Conservation (phyloP, 2,329 filamentous ascomycete species). For the Epichloe festucae region DNA sequence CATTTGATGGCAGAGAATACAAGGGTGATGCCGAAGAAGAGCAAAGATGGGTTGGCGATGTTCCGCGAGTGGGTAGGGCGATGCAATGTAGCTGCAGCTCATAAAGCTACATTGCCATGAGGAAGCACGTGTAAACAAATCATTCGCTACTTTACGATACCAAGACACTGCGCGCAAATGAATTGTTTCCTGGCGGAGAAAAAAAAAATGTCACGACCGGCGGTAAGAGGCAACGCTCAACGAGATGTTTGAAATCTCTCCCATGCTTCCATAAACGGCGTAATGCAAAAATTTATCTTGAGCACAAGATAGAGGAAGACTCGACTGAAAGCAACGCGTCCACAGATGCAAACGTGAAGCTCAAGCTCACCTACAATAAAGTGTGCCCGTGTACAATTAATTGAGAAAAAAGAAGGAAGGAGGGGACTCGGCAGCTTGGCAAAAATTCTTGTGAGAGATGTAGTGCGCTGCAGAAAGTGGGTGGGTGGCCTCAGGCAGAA, state of each 20-base stretch:
- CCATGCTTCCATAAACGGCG: slow-evolving; percentile 62
- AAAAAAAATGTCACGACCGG: slow-evolving; percentile 48
- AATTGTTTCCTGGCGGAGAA: too few relatives aligned
- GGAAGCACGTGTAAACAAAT: background rate
- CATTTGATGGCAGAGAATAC: slow-evolving; percentile 35
- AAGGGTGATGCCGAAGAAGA: slow-evolving; percentile 59
- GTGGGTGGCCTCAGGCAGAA: slow-evolving; percentile 4
- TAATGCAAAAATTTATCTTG: slow-evolving; percentile 38
- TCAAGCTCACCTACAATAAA: slow-evolving; percentile 63
- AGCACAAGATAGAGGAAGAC: slow-evolving; percentile 63
- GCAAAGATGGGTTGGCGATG: slow-evolving; percentile 71
- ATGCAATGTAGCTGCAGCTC: slow-evolving; percentile 97
- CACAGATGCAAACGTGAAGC: slow-evolving; percentile 24
- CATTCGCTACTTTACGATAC: background rate
- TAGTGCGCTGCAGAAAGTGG: slow-evolving; percentile 2
- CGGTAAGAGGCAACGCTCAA: slow-evolving; percentile 59
- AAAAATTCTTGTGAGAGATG: slow-evolving; percentile 11
- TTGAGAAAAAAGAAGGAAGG: slow-evolving; percentile 28
- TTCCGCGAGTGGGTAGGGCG: slow-evolving; percentile 62
- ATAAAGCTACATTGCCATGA: slow-evolving; percentile 21
- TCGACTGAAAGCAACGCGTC: slow-evolving; percentile 37
- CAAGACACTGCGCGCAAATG: too few relatives aligned
- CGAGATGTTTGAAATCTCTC: slow-evolving; percentile 39
- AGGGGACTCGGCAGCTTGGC: slow-evolving; percentile 7
- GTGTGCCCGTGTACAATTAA: slow-evolving; percentile 53